Base-by-base conservation (phyloP, 2,329 filamentous ascomycete species). In the Calonectria hongkongensis region DNA sequence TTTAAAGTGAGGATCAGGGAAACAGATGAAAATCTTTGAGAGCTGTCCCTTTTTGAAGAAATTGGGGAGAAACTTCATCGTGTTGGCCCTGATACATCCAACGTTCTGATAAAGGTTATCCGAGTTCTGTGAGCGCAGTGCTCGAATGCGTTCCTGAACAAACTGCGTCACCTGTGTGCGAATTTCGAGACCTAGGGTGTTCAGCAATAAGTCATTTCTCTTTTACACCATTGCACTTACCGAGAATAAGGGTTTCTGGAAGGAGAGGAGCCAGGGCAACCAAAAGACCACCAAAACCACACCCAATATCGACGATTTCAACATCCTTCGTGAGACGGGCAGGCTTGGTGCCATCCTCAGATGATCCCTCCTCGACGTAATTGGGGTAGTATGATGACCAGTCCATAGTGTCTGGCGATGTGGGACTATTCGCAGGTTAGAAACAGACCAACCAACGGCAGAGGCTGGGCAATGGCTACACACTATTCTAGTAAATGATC, bases 21-120 rank as follows among this genome's bases (percentile, higher is more conserved):
- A 99, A 87, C 97, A 99, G 79, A 99, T 94, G 84, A 99, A 99
- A 82, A 98, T 94, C 82, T 97, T 97, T 75, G 89, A 91, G 16
- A 99, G 91, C 82, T 98, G 96, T 16, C 86, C 88, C 80, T 93
- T 94, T 68, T 86, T 87, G 88, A 99, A 98, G 88, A 98, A 98
- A 82, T 99, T 98, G 74, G 97, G 96, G n/a, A 99, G 88, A 84
- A 98, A 99, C 84, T 99, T 99, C 97, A 99, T 99, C 6, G 95
- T 95, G 86, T 99, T 99, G 76, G 95, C 94, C 74, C 97, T 93
- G 60, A 99, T 88, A 82, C 95, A 97, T 41, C 94, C 92, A 67
- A 96, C 93, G 83, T 99, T 99, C 81, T 97, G 93, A 83, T 95
- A 98, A 58, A 87, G 84, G 64, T 85, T 84, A 7, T 87, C 86